Evolutionary conservation across 306 rosid species (phyloP), one percentile per base, ranked within the genome.

Genomic region (Citrullus mucosospermus): DNA sequence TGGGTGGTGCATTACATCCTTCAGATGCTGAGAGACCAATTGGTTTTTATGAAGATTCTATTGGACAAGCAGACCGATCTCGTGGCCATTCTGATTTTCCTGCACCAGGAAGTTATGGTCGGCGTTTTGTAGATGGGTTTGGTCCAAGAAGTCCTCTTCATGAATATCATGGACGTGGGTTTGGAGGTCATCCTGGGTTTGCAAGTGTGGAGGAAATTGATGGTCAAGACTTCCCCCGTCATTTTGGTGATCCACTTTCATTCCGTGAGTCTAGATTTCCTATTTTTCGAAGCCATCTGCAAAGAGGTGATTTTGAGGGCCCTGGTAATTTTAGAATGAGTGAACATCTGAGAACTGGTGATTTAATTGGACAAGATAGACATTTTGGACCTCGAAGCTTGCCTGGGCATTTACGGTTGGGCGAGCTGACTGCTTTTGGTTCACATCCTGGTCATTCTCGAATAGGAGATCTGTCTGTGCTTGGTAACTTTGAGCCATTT

Each of bases 231-330:
- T 83, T 87, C 17, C 78, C 60, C 16, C 86, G 58, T 78, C 92
- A 83, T 13, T 87, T 89, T 78, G 95, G 94, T 80, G 96, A 87
- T 54, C 85, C 93, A 44, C 70, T 81, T 82, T 78, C 86, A 60
- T 88, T 89, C 77, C 92, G 65, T 61, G 97, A 89, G 62, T 83
- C 88, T 71, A 88, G 96, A 81, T 90, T 87, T 85, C 78, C 93
- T 78, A 86, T 61, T 80, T 84, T 85, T 66, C 90, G 92, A 15
- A 59, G 84, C 81, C 93, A 89, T 87, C 80, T 85, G 83, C 96
- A 68, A 22, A 80, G 96, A 81, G 91, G 86, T 67, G 97, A 90
- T 79, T 89, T 92, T 87, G 97, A 92, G 75, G 89, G 89, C 79
- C 86, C 88, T 54, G 89, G 88, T 80, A 91, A 85, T 48, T 80